Base-by-base conservation (phyloP, 495 filamentous ascomycete species). In the Podospora appendiculata region DNA sequence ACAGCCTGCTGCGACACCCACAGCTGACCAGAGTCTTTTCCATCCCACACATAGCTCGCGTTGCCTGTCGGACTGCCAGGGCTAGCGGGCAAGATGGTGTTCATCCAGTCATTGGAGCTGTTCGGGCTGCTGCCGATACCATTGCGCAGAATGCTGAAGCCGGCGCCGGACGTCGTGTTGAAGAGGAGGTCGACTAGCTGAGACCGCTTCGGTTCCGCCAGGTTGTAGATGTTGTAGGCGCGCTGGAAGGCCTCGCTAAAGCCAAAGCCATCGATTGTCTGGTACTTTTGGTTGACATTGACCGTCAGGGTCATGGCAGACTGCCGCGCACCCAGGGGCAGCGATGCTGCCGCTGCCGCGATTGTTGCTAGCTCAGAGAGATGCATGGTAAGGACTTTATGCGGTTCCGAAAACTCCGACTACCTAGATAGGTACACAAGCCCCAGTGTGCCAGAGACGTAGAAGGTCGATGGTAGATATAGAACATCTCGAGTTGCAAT, bases 61-160 rank as follows among this genome's bases (percentile, higher is more conserved):
- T 50, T 50, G 16, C 39, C 32, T 46, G 60, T 58, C 34, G 73
- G 61, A 34, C 57, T 64, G 13, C 66, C 65, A 5, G 74, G 72
- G 50, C 61, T 65, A 13, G 52, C 57, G 4, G 77, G 72, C 34
- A 68, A 54, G 48, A 74, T 74, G 32, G 62, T 71, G 44, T 72
- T 59, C 58, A 60, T 60, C 51, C 53, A 61, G 48, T 59, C 56
- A 32, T 53, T 18, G 34, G 54, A 52, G 41, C 51, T 52, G 19
- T 60, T 55, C 9, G 52, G 54, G 7, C 52, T 57, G 47, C 44
- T 59, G 2, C 58, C 63, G 17, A 80, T 72, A 9, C 74, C 65
- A 53, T 80, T 80, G 7, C 78, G 72, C 25, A 80, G 55, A 41
- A 81, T 79, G 0, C 70, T 72, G 33, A 81, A 63, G 18, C 79